Base-by-base conservation (phyloP, 352 stramenopile genomes). In the Phytophthora chlamydospora region DNA sequence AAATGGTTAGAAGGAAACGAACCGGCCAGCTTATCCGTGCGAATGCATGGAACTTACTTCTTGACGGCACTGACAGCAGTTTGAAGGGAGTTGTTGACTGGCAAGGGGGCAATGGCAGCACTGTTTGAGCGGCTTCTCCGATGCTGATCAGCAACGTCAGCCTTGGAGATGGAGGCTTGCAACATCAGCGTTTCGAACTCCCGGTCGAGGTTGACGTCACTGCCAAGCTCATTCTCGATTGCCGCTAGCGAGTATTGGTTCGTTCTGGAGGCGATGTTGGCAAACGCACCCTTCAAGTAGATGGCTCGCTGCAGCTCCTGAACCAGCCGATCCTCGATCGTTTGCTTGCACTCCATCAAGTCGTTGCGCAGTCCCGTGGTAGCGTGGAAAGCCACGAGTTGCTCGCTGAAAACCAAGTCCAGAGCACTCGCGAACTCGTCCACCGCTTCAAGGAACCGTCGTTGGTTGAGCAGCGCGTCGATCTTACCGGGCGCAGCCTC, bases 261-360 rank as follows among this genome's bases (percentile, higher is more conserved):
- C 10, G 78, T 80, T 17, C 50, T 36, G 32, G 74, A 85, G 5
- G 75, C 59, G 35, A 90, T 85, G 50, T 78, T 84, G 35, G 73
- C 60, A 54, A 91, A 91, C 19, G 78, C 76, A 24, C 66, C 58
- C 65, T 92, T 89, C 19, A 91, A 72, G 56, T 90, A 95, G 41
- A 93, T 83, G 27, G 87, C 65, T 54, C 75, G 69, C 45, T 92
- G 76, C 9, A 95, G 75, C 39, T 89, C 80, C 8, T 79, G 69
- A n/a, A 92, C 79, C 19, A 95, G 62, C 40, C 86, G 75, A 36
- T 93, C 84, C 65, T 93, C 82, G 38, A 95, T 92, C 2, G 76
- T 71, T 69, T 93, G 83, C 45, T 95, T 95, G 68, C 80, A 95
- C 62, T 93, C 85, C 80, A 95, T 93, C 47, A 95, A 68, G 13